Evolutionary conservation across 1,139 yeast genomes (phyloP).

Genomic region (Saccharomyces pastorianus): DNA sequence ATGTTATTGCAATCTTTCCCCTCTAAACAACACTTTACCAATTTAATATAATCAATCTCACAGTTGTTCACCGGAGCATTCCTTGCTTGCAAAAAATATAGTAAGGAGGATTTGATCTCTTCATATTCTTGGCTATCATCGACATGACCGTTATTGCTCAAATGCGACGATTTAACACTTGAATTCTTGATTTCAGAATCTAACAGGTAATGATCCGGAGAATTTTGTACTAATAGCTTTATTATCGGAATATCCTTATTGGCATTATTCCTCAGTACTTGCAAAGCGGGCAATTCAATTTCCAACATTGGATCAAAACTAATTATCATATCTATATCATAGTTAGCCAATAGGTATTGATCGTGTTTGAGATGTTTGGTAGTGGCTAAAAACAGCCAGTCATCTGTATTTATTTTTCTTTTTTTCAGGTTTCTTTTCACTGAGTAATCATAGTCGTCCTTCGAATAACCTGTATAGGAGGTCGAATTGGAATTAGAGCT

Average conservation of each 20-base stretch:
- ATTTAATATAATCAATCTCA: slow-evolving; percentile 6
- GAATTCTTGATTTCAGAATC: slow-evolving; percentile 3
- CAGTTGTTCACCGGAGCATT: background rate
- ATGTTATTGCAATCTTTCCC: slow-evolving; percentile 10
- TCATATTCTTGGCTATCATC: slow-evolving; percentile 15
- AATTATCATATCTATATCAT: slow-evolving; percentile 40
- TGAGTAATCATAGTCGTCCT: slow-evolving; percentile 36
- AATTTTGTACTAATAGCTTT: slow-evolving; percentile 36
- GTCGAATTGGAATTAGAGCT: slow-evolving; percentile 20
- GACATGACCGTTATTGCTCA: background rate
- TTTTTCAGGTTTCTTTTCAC: slow-evolving; percentile 15
- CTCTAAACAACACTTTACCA: slow-evolving; percentile 14
- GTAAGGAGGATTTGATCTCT: slow-evolving; percentile 15
- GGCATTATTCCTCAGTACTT: slow-evolving; percentile 13
- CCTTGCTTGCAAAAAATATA: slow-evolving; percentile 19
- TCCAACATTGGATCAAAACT: slow-evolving; percentile 53
- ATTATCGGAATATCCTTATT: slow-evolving; percentile 27
- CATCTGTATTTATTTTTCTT: slow-evolving; percentile 13
- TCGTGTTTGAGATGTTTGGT: slow-evolving; percentile 35
- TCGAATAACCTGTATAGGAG: slow-evolving; percentile 33
- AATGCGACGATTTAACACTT: no score
- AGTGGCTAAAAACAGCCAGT: slow-evolving; percentile 36
- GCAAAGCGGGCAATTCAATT: slow-evolving; percentile 31
- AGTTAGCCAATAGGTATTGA: slow-evolving; percentile 26
- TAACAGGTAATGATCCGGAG: slow-evolving; percentile 36